phyloP scores from a whole-genome alignment of 2,329 filamentous ascomycete species.

The Nothomitra cinnamomea region DNA sequence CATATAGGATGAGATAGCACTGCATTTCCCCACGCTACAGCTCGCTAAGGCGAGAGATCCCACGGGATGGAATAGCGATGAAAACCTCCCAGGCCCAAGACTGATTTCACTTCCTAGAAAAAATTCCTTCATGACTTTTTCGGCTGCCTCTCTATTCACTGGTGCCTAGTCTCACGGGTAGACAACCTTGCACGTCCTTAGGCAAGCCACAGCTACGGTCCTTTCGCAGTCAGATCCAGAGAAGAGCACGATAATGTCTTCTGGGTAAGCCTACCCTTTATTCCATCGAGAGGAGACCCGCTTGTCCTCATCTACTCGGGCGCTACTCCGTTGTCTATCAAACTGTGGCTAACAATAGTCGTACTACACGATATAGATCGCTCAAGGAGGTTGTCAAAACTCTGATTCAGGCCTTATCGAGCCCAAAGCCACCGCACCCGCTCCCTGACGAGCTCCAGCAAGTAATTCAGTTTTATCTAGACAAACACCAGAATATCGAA shows the following conservation, averaged over 20 bases:
- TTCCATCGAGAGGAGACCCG: not conserved
- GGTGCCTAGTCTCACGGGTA: not conserved
- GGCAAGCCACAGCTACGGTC: not conserved
- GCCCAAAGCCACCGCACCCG: constrained; percentile 23
- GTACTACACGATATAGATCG: constrained; percentile 18
- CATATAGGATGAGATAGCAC: not conserved
- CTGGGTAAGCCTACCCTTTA: not conserved
- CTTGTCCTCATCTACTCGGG: not conserved
- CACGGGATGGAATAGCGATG: no score
- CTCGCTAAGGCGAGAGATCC: no score
- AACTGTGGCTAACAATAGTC: not conserved
- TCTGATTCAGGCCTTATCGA: constrained; percentile 17
- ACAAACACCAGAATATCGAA: constrained; percentile 49
- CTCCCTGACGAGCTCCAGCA: constrained; percentile 48
- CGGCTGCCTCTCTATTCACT: no score
- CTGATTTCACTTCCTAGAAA: no score
- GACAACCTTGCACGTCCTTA: not conserved
- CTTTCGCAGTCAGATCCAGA: not conserved
- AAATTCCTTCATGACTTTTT: no score
- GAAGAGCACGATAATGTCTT: not conserved
- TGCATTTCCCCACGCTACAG: no score
- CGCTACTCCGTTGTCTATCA: not conserved
- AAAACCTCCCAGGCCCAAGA: no score
- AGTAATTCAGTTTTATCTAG: constrained; percentile 48
- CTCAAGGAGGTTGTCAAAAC: constrained; percentile 32